Percentiles rank a stretch among this genome's conserved stretches.
Evolutionary conservation across 2,329 filamentous ascomycete species (phyloP).

Genomic region (Thielaviopsis populi): DNA sequence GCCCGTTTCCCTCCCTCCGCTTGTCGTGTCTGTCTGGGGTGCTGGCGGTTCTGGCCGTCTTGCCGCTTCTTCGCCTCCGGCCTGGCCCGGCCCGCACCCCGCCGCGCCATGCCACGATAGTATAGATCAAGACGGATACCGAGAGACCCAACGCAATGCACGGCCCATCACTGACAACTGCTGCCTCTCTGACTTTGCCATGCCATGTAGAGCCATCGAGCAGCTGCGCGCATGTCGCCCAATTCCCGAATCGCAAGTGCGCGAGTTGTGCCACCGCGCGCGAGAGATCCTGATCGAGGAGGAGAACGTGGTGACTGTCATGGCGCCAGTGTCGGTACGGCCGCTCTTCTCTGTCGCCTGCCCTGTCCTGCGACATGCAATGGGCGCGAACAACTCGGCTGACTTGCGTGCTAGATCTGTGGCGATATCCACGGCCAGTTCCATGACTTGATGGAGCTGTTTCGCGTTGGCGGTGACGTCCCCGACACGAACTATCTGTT

Average conservation of each 20-base stretch:
- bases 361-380: conserved; percentile 14
- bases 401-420: conserved; percentile 49
- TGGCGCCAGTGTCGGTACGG: conserved; percentile 78
- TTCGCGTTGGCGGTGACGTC: conserved; percentile 81
- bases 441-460: conserved; percentile 92
- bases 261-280: conserved; percentile 94
- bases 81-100: neutral
- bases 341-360: neutral
- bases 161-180: neutral
- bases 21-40: neutral
- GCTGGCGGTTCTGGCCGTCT: too few species aligned
- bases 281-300: conserved; percentile 93
- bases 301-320: conserved; percentile 89
- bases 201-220: conserved; percentile 59
- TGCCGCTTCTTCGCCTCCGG: neutral
- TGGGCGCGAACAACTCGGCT: neutral
- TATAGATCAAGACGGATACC: neutral
- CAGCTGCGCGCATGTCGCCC: conserved; percentile 90
- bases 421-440: conserved; percentile 96
- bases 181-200: neutral
- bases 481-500: conserved; percentile 95
- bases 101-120: neutral
- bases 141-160: neutral
- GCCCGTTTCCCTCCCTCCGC: neutral
- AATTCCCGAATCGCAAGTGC: conserved; percentile 88